These are phyloP conservation scores for Acanthamoeba quina DNA, from an alignment of 208 protist genomes.

Conservation along the genomic window DNA sequence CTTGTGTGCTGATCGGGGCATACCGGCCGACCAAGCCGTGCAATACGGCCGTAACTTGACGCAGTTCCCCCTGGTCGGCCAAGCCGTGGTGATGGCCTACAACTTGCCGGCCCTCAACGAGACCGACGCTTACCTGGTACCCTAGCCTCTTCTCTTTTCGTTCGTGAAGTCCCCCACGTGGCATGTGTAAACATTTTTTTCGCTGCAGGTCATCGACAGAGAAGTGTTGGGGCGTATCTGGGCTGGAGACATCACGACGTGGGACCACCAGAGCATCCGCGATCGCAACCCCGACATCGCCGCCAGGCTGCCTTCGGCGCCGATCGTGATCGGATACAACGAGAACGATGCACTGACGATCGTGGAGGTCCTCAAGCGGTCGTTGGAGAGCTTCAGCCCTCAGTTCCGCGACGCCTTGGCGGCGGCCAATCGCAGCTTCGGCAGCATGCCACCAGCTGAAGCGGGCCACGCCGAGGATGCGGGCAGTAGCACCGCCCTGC, in stretches of 20 bases:
- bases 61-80: background rate
- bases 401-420: background rate
- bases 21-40: background rate
- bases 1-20: background rate
- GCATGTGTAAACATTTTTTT: background rate
- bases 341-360: background rate
- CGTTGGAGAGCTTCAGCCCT: background rate
- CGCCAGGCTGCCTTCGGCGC: background rate
- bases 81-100: background rate
- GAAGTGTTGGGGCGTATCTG: background rate
- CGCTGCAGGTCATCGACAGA: background rate
- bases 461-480: background rate
- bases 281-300: background rate
- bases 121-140: background rate
- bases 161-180: background rate
- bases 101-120: background rate
- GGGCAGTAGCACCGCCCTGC: background rate
- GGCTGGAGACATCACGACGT: background rate
- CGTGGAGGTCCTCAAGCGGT: background rate
- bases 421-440: background rate
- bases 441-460: background rate
- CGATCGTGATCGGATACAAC: background rate
- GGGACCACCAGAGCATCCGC: background rate
- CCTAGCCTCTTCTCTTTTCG: background rate
- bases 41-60: background rate